Evolutionary conservation across 225 moss, liverwort and hornwort genomes (phyloP), one percentile per base, ranked within the genome.

Genomic region (Polytrichum commune): DNA sequence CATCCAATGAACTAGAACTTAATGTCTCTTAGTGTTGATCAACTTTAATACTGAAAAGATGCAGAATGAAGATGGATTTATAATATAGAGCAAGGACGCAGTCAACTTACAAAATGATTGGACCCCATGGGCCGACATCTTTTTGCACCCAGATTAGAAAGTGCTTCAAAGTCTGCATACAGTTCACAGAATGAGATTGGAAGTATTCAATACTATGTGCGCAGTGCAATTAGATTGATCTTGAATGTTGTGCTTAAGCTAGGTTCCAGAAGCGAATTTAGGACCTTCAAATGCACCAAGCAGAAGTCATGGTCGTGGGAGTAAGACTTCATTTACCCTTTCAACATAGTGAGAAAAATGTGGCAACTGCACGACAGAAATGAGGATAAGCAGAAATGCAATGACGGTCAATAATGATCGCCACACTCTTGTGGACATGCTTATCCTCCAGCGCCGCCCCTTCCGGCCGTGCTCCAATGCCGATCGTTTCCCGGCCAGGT

Each of bases 91-190:
- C 26, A 58, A 71, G 69, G 56, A 29, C 30, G 4, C 67, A 53
- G 72, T 25, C 53, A 80, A 38, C 94, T 89, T 81, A 98, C 98
- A 91, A 73, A 60, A 98, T 79, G 0, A 93, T n/a, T 29, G 98
- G 98, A 58, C 95, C 98, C 95, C 98, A 98, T 6, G 89, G 85
- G 26, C 95, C 98, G 29, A 89, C 82, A 81, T 98, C 91, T 26
- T 82, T 91, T 76, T 98, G 88, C 67, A 98, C 90, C 98, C 95
- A 95, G 2, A 95, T 60, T 64, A 98, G 74, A 67, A 98, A 98
- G 19, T 91, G 79, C 81, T 89, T 84, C 74, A 98, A 77, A 24
- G 87, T 85, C 97, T 98, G 90, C 79, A 77, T 22, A 20, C 29
- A 29, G 38, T 33, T 68, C 60, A 65, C 3, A 62, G 5, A 54